Conservation (phyloP, 1,284 basidiomycete genomes). For the Megacollybia platyphylla region DNA sequence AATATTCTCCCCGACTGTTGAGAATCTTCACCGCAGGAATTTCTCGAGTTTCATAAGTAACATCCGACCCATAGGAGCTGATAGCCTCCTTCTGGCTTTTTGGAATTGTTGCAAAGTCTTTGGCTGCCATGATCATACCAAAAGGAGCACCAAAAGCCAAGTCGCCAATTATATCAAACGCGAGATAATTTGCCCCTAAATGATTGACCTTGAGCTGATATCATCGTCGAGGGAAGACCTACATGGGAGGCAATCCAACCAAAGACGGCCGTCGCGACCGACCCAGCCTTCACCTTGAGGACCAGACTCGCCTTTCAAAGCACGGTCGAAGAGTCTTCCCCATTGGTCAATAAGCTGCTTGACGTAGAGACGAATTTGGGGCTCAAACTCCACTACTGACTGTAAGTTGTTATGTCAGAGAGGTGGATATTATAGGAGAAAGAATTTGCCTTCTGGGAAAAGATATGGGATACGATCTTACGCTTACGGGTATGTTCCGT, state of each 20-base stretch:
- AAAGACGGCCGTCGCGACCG: slow-evolving; percentile 30
- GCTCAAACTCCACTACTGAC: slow-evolving; percentile 50
- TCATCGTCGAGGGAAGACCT: slow-evolving; percentile 5
- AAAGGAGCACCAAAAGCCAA: slow-evolving; percentile 82
- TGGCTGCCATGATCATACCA: slow-evolving; percentile 59
- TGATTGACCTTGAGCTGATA: background rate
- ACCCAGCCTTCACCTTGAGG: slow-evolving; percentile 32
- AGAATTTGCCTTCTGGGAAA: slow-evolving; percentile 55
- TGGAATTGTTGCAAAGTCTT: slow-evolving; percentile 9
- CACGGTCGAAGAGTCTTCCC: slow-evolving; percentile 38
- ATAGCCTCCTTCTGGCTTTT: slow-evolving; percentile 17
- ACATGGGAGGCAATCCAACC: slow-evolving; percentile 46
- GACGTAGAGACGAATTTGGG: slow-evolving; percentile 37
- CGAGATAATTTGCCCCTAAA: slow-evolving; percentile 39
- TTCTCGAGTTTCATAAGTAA: slow-evolving; percentile 23
- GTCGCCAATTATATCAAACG: slow-evolving; percentile 83
- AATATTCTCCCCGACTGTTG: slow-evolving; percentile 63
- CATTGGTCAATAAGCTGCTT: slow-evolving; percentile 38
- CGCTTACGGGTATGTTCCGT: slow-evolving; percentile 79
- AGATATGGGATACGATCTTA: slow-evolving; percentile 82
- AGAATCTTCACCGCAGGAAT: slow-evolving; percentile 60
- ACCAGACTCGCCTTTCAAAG: slow-evolving; percentile 22
- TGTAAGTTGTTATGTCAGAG: too few species aligned
- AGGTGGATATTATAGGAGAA: too few species aligned
- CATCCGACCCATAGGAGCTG: slow-evolving; percentile 23